Evolutionary conservation across 805 yeast genomes (phyloP).

Genomic region (Sporopachydermia lactativora): DNA sequence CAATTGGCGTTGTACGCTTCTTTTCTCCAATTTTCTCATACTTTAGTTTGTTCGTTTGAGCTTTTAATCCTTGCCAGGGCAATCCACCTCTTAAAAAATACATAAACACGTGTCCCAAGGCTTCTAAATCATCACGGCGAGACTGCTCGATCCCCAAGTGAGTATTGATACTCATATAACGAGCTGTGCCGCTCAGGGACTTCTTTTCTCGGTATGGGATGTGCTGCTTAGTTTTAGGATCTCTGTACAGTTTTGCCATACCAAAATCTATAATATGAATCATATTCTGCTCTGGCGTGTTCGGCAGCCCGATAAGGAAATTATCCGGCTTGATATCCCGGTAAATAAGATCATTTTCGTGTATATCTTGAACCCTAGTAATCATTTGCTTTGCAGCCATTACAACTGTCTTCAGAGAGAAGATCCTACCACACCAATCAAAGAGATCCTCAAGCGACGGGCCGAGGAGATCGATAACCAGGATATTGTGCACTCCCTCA

Average conservation of each 20-base stretch:
- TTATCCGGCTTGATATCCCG: conserved; percentile 97
- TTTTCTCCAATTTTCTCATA: conserved; percentile 96
- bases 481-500: conserved; percentile 90
- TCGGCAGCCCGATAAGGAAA: conserved; percentile 84
- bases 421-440: conserved; percentile 96
- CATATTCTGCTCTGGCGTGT: conserved; percentile 66
- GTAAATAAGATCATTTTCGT: conserved; percentile 81
- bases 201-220: conserved; percentile 95
- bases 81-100: conserved; percentile 87
- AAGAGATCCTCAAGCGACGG: conserved; percentile 93
- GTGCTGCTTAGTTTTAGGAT: conserved; percentile 89
- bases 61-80: conserved; percentile 99
- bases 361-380: conserved; percentile 70
- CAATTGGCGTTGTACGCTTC: conserved; percentile 78
- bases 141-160: conserved; percentile 96
- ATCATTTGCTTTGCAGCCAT: conserved; percentile 95
- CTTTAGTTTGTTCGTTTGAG: conserved; percentile 94
- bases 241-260: conserved; percentile 97
- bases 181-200: conserved; percentile 93
- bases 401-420: conserved; percentile 76
- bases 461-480: conserved; percentile 89
- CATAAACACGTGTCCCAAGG: conserved; percentile 92
- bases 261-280: conserved; percentile 94
- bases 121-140: conserved; percentile 92
- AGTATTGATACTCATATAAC: conserved; percentile 96